Evolutionary conservation across 2,329 filamentous ascomycete genomes (phyloP).

Genomic region (Aspergillus novofumigatus): DNA sequence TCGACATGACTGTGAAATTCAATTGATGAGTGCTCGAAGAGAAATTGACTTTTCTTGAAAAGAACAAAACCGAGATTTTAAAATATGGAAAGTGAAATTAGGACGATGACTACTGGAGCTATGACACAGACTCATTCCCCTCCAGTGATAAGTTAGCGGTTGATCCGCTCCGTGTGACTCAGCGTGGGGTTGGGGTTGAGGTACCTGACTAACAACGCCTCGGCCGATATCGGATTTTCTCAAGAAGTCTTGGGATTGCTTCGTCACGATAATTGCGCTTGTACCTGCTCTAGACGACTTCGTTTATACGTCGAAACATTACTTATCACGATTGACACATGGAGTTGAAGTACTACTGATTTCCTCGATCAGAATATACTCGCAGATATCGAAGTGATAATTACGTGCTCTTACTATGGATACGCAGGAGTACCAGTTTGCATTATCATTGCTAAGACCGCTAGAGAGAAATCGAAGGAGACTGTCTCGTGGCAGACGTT

Average conservation of each 20-base stretch:
- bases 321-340: neutral
- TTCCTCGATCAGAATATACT: neutral
- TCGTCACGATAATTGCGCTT: neutral
- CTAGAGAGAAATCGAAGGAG: neutral
- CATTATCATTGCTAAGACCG: neutral
- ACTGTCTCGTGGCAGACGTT: neutral
- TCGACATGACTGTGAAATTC: slow-evolving; percentile 23
- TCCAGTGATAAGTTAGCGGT: slow-evolving; percentile 25
- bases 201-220: too few relatives aligned
- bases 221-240: slow-evolving; percentile 16
- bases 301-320: neutral
- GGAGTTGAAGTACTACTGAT: neutral
- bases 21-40: slow-evolving; percentile 8
- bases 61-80: slow-evolving; percentile 4
- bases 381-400: neutral
- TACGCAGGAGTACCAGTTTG: neutral
- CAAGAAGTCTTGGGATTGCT: neutral
- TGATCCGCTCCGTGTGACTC: slow-evolving; percentile 31
- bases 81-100: slow-evolving; percentile 7
- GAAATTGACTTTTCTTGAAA: slow-evolving; percentile 4
- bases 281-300: neutral
- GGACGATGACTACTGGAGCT: slow-evolving; percentile 11
- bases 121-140: slow-evolving; percentile 26
- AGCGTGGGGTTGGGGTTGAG: slow-evolving; percentile 1
- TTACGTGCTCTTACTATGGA: neutral